phyloP scores from a whole-genome alignment of 2,329 filamentous ascomycete genomes.

The Monosporascus sp. region DNA sequence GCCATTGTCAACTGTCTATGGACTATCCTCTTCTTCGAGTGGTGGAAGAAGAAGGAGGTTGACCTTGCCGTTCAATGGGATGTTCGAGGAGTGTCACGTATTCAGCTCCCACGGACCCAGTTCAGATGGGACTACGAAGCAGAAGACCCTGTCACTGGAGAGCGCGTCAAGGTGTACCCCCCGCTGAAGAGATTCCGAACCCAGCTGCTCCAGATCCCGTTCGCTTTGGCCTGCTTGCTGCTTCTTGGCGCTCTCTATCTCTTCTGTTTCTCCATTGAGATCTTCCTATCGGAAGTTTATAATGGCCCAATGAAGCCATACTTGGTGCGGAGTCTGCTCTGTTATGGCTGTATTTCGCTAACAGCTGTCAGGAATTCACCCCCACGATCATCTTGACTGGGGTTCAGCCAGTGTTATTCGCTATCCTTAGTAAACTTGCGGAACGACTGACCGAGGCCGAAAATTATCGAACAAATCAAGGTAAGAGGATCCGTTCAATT shows the following conservation, averaged over 20 bases:
- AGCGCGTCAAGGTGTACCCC: slow-evolving; percentile 71
- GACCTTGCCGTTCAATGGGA: slow-evolving; percentile 87
- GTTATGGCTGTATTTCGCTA: slow-evolving; percentile 4
- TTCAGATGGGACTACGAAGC: slow-evolving; percentile 76
- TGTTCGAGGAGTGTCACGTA: slow-evolving; percentile 75
- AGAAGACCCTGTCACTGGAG: slow-evolving; percentile 77
- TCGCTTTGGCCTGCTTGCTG: slow-evolving; percentile 67
- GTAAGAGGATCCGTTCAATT: slow-evolving; percentile 27
- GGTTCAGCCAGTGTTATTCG: slow-evolving; percentile 72
- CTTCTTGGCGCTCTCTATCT: slow-evolving; percentile 79
- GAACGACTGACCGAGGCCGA: slow-evolving; percentile 75
- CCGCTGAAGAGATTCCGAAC: slow-evolving; percentile 68
- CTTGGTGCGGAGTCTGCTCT: slow-evolving; percentile 51
- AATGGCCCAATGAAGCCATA: slow-evolving; percentile 81
- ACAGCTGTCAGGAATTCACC: slow-evolving; percentile 63
- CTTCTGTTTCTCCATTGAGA: slow-evolving; percentile 84
- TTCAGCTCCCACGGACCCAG: slow-evolving; percentile 71
- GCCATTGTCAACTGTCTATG: slow-evolving; percentile 76
- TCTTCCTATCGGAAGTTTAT: slow-evolving; percentile 94
- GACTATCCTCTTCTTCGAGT: slow-evolving; percentile 87
- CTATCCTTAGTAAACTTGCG: slow-evolving; percentile 71
- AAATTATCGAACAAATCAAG: slow-evolving; percentile 85
- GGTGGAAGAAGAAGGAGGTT: slow-evolving; percentile 89
- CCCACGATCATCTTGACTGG: slow-evolving; percentile 85
- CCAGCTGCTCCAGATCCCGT: slow-evolving; percentile 79